Evolutionary conservation across 2,329 filamentous ascomycete species (phyloP).

Genomic region (Paecilomyces sp.): DNA sequence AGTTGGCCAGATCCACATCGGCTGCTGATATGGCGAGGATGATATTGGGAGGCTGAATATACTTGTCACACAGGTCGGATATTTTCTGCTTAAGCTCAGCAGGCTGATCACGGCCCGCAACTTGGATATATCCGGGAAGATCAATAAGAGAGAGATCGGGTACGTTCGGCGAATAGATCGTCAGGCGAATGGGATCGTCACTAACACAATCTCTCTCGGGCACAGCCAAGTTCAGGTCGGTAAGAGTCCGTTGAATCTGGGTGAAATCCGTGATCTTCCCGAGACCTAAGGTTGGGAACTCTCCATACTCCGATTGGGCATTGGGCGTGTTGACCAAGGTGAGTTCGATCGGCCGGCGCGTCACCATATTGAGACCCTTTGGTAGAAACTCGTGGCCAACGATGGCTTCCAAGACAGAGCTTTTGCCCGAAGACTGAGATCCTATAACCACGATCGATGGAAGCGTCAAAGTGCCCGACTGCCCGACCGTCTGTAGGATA

Average conservation of each 20-base stretch:
- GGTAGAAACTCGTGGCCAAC: constrained; percentile 97
- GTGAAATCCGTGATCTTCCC: constrained; percentile 84
- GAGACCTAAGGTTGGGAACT: constrained; percentile 87
- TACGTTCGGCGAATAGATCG: constrained; percentile 91
- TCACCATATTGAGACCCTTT: constrained; percentile 99
- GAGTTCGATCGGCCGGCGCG: constrained; percentile 86
- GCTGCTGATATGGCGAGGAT: constrained; percentile 96
- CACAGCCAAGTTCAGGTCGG: constrained; percentile 89
- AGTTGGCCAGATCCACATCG: constrained; percentile 95
- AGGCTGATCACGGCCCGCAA: constrained; percentile 85
- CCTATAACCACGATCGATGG: constrained; percentile 99
- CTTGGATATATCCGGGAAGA: constrained; percentile 94
- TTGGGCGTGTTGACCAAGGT: constrained; percentile 93
- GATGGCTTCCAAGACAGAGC: constrained; percentile 91
- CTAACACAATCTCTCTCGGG: constrained; percentile 87
- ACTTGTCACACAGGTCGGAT: constrained; percentile 92
- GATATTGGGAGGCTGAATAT: constrained; percentile 92
- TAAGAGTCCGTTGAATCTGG: constrained; percentile 79
- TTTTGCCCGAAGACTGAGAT: constrained; percentile 96
- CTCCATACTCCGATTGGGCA: constrained; percentile 80
- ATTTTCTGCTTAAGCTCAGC: constrained; percentile 92
- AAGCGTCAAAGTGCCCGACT: constrained; percentile 78
- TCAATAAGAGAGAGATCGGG: constrained; percentile 95
- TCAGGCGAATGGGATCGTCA: constrained; percentile 92
- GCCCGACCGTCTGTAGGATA: constrained; percentile 83